These are phyloP conservation scores for Citrus reticulata DNA, from an alignment of 345 rosid species.

Conservation along the genomic window DNA sequence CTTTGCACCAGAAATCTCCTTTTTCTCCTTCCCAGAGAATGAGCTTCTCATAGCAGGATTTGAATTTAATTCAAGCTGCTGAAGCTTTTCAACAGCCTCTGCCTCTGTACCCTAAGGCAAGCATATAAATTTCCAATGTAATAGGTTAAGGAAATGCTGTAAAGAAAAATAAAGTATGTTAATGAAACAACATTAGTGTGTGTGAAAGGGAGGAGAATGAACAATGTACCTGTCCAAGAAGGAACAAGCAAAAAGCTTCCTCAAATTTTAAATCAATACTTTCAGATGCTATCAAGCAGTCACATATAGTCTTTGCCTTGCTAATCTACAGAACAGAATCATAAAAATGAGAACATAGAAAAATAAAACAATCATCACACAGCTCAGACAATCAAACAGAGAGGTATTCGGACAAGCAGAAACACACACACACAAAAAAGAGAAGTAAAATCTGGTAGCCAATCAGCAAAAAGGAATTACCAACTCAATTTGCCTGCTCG, in stretches of 20 bases:
- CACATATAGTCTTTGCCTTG: constrained; percentile 72
- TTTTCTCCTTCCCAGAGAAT: constrained; percentile 44
- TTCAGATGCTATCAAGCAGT: constrained; percentile 81
- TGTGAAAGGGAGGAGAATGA: background rate
- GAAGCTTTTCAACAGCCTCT: constrained; percentile 68
- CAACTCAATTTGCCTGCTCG: constrained; percentile 70
- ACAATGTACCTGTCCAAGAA: constrained; percentile 74
- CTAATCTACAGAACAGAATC: constrained; percentile 50
- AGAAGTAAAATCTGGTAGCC: constrained; percentile 15
- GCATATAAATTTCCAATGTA: constrained; percentile 11
- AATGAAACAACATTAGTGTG: constrained; percentile 4
- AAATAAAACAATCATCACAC: constrained; percentile 3
- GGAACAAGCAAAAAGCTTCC: constrained; percentile 75
- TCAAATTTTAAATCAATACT: constrained; percentile 87
- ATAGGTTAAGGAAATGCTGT: background rate
- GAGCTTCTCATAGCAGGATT: constrained; percentile 49
- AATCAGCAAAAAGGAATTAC: constrained; percentile 37
- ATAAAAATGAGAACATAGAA: constrained; percentile 14
- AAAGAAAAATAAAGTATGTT: background rate
- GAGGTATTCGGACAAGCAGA: background rate
- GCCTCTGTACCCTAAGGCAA: constrained; percentile 66
- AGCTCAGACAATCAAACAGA: background rate
- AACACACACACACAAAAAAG: background rate
- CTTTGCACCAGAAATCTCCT: constrained; percentile 35
- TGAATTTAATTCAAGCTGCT: constrained; percentile 59